Percentiles rank a stretch among this genome's conserved stretches.
Evolutionary conservation across 2,329 filamentous ascomycete species (phyloP).

Genomic region (Fusarium torreyae): DNA sequence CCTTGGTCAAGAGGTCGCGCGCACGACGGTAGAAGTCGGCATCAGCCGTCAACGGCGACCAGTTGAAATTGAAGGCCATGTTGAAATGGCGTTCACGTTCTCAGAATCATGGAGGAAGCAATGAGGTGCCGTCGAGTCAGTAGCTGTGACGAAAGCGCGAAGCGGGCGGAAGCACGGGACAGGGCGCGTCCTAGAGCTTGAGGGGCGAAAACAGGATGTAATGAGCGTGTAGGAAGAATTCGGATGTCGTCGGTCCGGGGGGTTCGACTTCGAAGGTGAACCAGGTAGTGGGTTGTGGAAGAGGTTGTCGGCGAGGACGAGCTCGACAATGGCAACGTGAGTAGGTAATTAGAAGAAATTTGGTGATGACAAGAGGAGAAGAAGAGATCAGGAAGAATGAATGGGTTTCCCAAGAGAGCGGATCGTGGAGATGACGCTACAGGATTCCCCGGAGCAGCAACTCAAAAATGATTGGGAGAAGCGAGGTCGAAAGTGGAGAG

Average conservation of each 20-base stretch:
- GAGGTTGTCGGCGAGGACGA: conserved; percentile 10
- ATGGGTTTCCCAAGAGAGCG: conserved; percentile 47
- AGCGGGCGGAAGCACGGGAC: conserved; percentile 21
- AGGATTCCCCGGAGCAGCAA: conserved; percentile 43
- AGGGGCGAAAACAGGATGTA: conserved; percentile 28
- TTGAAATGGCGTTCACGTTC: conserved; percentile 63
- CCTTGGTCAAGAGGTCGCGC: conserved; percentile 92
- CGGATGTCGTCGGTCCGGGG: conserved; percentile 23
- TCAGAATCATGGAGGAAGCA: conserved; percentile 54
- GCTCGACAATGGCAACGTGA: conserved; percentile 15
- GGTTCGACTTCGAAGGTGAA: conserved; percentile 25
- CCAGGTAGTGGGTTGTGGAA: conserved; percentile 2
- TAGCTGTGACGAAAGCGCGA: conserved; percentile 38
- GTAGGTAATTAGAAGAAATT: conserved; percentile 19
- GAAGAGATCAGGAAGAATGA: conserved; percentile 36
- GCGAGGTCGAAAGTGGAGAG: conserved; percentile 41
- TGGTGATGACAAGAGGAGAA: conserved; percentile 28
- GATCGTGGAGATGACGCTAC: conserved; percentile 53
- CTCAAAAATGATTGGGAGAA: conserved; percentile 46
- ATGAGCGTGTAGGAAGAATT: conserved; percentile 27
- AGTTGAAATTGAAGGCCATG: conserved; percentile 99
- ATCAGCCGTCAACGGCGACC: conserved; percentile 98
- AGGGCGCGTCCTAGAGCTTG: conserved; percentile 37
- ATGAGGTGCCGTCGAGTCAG: conserved; percentile 46
- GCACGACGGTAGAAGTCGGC: conserved; percentile 91